Evolutionary conservation across 2,329 filamentous ascomycete genomes (phyloP).

Genomic region (Aureobasidium sp.): DNA sequence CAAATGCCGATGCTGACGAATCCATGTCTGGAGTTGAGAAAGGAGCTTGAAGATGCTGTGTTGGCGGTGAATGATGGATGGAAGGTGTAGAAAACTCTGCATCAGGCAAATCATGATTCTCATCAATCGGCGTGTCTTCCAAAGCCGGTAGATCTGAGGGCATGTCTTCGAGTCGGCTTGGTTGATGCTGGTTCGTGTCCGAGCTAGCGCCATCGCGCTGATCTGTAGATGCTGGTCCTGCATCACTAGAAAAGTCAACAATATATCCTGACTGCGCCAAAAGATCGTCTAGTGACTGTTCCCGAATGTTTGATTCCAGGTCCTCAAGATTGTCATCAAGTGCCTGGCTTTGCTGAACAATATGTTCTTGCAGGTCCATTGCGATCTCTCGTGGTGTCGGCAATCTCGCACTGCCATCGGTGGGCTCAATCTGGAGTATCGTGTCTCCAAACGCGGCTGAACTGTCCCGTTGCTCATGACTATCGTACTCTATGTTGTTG

Average conservation of each 20-base stretch:
- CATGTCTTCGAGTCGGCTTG: not conserved
- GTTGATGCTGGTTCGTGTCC: not conserved
- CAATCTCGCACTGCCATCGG: not conserved
- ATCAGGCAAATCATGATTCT: not conserved
- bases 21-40: slow-evolving; percentile 1
- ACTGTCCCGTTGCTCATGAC: not conserved
- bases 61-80: not conserved
- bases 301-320: slow-evolving; percentile 27
- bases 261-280: slow-evolving; percentile 23
- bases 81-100: not conserved
- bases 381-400: slow-evolving; percentile 12
- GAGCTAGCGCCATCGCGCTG: not conserved
- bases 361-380: slow-evolving; percentile 16
- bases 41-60: not conserved
- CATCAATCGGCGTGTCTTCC: not conserved
- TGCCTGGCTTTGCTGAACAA: slow-evolving; percentile 25
- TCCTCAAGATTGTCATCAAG: slow-evolving; percentile 24
- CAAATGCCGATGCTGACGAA: not conserved
- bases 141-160: not conserved
- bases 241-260: not conserved
- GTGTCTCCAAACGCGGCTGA: not conserved
- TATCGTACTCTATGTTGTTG: not conserved
- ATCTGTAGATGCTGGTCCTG: not conserved
- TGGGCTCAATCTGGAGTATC: not conserved
- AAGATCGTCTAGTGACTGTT: slow-evolving; percentile 37